Conservation (phyloP, 1,139 yeast species). For the Meyerozyma guilliermondii region DNA sequence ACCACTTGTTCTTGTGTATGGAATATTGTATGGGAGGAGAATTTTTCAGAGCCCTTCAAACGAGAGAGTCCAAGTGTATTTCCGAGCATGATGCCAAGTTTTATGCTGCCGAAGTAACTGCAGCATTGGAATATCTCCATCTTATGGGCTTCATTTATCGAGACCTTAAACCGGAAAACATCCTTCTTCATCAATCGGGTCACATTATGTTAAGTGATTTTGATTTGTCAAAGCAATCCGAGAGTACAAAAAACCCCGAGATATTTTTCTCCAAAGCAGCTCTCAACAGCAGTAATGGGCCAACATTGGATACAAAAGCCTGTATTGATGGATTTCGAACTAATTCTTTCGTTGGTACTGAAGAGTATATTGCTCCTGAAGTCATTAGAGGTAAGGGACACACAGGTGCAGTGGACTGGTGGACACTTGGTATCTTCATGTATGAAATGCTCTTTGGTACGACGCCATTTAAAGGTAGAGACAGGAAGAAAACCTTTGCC, state of each 20-base stretch:
- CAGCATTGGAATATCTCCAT: conserved; percentile 93
- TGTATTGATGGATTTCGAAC: conserved; percentile 95
- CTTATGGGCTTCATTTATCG: conserved; percentile 95
- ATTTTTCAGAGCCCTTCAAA: conserved; percentile 92
- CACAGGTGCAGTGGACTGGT: conserved; percentile 98
- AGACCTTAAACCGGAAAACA: conserved; percentile 93
- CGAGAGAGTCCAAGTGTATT: conserved; percentile 81
- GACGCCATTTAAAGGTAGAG: conserved; percentile 92
- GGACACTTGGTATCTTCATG: conserved; percentile 91
- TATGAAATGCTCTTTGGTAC: conserved; percentile 94
- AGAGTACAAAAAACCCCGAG: conserved; percentile 57
- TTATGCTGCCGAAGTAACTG: conserved; percentile 96
- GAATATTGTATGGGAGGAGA: conserved; percentile 99
- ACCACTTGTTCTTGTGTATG: conserved; percentile 91
- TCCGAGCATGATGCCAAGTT: conserved; percentile 86
- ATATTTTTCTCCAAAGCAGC: conserved; percentile 28
- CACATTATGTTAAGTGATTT: conserved; percentile 97
- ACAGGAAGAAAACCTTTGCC: conserved; percentile 83
- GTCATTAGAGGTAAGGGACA: conserved; percentile 96
- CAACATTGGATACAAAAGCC: conserved; percentile 78
- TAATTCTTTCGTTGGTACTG: conserved; percentile 96
- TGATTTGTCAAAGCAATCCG: conserved; percentile 89
- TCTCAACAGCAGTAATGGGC: conserved; percentile 19
- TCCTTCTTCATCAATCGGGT: conserved; percentile 88
- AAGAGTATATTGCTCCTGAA: conserved; percentile 97